Percentiles rank a stretch among this genome's conserved stretches.
These are phyloP conservation scores for Paramecium tetraurelia DNA, from an alignment of 73 alveolate genomes.

Conservation along the genomic window DNA sequence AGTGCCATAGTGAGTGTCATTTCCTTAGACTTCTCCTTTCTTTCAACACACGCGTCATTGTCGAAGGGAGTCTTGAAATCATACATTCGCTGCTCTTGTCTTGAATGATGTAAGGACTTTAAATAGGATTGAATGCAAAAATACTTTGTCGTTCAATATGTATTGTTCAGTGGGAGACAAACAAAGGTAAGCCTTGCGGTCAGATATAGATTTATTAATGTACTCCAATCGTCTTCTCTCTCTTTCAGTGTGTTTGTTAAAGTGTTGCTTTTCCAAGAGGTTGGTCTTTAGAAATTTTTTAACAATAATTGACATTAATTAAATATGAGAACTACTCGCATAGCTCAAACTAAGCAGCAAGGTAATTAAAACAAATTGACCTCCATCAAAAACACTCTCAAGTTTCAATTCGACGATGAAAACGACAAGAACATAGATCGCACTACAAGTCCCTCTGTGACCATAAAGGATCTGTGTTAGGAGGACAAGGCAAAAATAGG, in stretches of 20 bases:
- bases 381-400: neutral
- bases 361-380: neutral
- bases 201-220: neutral
- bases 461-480: slow-evolving; percentile 91
- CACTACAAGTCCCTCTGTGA: slow-evolving; percentile 57
- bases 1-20: neutral
- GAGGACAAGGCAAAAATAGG: slow-evolving; percentile 97
- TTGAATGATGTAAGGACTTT: neutral
- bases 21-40: neutral
- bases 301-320: neutral
- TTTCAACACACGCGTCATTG: neutral
- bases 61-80: neutral
- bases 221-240: neutral
- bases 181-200: neutral
- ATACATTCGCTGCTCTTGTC: neutral
- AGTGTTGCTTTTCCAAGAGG: neutral
- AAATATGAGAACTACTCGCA: slow-evolving; percentile 34
- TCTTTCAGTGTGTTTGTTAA: neutral
- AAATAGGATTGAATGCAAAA: neutral
- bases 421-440: neutral
- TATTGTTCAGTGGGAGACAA: slow-evolving; percentile 20
- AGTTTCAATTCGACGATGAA: slow-evolving; percentile 34
- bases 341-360: neutral
- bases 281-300: neutral
- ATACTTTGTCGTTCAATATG: neutral